Evolutionary conservation across 306 rosid species (phyloP).

Genomic region (Medicago truncatula): MtrunA17r5.0-ANR NC_053046.1:6925501-6926000

Average conservation of each 20-base stretch:
- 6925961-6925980: neutral
- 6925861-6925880: constrained; percentile 41
- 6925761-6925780: constrained; percentile 14
- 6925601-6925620: constrained; percentile 92
- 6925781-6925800: constrained; percentile 31
- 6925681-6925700: constrained; percentile 61
- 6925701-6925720: constrained; percentile 28
- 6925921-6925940: constrained; percentile 37
- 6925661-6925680: constrained; percentile 78
- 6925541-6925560: constrained; percentile 91
- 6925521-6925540: constrained; percentile 89
- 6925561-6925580: constrained; percentile 77
- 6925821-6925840: constrained; percentile 49
- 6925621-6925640: constrained; percentile 68
- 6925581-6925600: constrained; percentile 77
- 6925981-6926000: neutral
- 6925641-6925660: constrained; percentile 33
- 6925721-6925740: constrained; percentile 41
- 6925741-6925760: constrained; percentile 16
- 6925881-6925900: constrained; percentile 52
- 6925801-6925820: constrained; percentile 39
- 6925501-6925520: constrained; percentile 71
- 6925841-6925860: constrained; percentile 43
- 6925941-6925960: constrained; percentile 20
- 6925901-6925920: neutral